Base-by-base conservation (phyloP, 306 rosid species). In the Prosopis cineraria region DNA sequence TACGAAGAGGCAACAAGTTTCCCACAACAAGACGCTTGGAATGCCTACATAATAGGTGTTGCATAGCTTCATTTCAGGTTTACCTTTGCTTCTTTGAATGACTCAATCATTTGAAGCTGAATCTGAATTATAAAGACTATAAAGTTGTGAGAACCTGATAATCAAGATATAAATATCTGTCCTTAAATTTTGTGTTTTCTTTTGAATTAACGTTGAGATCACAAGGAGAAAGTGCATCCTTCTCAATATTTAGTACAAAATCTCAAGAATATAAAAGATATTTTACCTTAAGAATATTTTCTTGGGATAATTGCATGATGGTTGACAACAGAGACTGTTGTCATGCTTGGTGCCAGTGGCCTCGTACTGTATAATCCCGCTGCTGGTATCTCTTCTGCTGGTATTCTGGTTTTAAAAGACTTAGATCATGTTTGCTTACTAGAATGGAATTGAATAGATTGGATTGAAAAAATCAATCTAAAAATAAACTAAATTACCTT, bases 41-140 rank as follows among this genome's bases (percentile, higher is more conserved):
- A 94, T 84, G 98, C 98, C 31, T 94, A 92, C 81, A 89, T 94
- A 11, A 85, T 94, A 48, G 98, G 92, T 31, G 91, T 94, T 81
- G 87, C 84, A 1, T 94, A 89, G 84, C 77, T 78, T 70, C 78
- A 36, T 68, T 68, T 53, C 30, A 74, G 22, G 53, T 36, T 40
- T 30, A 64, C 24, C 63, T 41, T 64, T 10, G 63, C 69, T 58
- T 25, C 65, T 13, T 25, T 58, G 36, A 55, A 24, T 10, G 16
- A 22, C 16, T 11, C 33, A 3, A 53, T 53, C 30, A 22, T 53
- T 14, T 53, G 30, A 56, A 24, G 63, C 7, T 56, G 63, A 25
- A 24, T 25, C 16, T 11, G 64, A 24, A 25, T 56, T 24, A 56
- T 27, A 10, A 58, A 13, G 17, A 27, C 36, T 13, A 25, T 11